These are phyloP conservation scores for Trametes punicea DNA, from an alignment of 768 basidiomycete species.

Conservation along the genomic window DNA sequence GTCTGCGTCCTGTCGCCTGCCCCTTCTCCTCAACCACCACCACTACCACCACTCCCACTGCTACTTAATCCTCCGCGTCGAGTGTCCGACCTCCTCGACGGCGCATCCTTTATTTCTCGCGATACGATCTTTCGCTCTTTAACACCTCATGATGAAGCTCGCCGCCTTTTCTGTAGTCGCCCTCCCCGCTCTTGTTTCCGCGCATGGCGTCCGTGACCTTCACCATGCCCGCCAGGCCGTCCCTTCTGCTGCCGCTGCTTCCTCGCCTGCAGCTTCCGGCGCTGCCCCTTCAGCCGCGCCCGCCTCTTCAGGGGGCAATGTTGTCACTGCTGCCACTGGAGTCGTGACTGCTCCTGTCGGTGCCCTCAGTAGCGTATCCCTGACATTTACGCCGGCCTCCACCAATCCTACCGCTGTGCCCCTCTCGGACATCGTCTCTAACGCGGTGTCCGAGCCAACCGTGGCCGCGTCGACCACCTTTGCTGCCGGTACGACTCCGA, in stretches of 20 bases:
- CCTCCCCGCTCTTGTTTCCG: conserved; percentile 42
- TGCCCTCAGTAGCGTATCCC: conserved; percentile 15
- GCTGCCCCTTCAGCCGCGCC: conserved; percentile 22
- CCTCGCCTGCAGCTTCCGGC: no score
- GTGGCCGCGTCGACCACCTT: conserved; percentile 33
- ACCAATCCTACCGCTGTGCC: conserved; percentile 36
- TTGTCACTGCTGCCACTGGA: conserved; percentile 26
- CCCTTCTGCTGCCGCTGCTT: conserved; percentile 4
- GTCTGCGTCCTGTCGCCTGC: neutral
- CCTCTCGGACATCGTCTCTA: conserved; percentile 28
- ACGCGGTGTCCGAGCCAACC: conserved; percentile 28
- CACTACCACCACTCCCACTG: neutral
- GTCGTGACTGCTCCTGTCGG: conserved; percentile 2
- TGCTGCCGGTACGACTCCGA: conserved; percentile 34
- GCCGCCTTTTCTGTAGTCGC: conserved; percentile 29
- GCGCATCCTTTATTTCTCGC: neutral
- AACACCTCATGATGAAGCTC: conserved; percentile 29
- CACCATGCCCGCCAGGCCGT: conserved; percentile 28
- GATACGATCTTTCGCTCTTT: conserved; percentile 4
- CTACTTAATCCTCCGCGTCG: neutral
- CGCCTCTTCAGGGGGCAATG: conserved; percentile 17
- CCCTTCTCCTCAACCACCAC: neutral
- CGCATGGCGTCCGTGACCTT: conserved; percentile 28
- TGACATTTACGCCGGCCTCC: conserved; percentile 30
- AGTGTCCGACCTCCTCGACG: conserved; percentile 9